These are phyloP conservation scores for Hymenoscyphus albidus DNA, from an alignment of 2,329 filamentous ascomycete species.

Conservation along the genomic window DNA sequence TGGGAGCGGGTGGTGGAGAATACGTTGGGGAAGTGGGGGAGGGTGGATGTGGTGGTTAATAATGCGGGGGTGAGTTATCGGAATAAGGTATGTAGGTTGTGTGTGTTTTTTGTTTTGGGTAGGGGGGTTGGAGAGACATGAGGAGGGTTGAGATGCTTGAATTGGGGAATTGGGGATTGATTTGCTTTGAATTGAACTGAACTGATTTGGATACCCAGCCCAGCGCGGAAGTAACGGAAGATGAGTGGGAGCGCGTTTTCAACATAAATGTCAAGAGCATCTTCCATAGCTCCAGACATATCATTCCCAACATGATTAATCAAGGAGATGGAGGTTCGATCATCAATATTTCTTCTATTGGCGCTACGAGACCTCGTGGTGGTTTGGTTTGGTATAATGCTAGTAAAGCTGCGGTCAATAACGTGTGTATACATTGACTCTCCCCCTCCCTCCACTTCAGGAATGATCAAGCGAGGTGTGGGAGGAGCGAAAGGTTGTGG, in stretches of 20 bases:
- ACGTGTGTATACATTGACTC: slow-evolving; percentile 37
- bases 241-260: slow-evolving; percentile 64
- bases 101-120: no score
- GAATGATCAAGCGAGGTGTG: neutral
- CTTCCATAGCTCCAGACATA: slow-evolving; percentile 53
- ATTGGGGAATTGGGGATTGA: neutral
- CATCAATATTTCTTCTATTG: slow-evolving; percentile 64
- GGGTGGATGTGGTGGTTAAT: slow-evolving; percentile 57
- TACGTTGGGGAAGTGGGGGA: slow-evolving; percentile 45
- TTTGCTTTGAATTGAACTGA: neutral
- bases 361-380: slow-evolving; percentile 56
- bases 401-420: slow-evolving; percentile 62
- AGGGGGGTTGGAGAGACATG: neutral
- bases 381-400: slow-evolving; percentile 69
- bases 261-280: slow-evolving; percentile 67
- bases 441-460: no score
- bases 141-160: neutral
- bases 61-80: slow-evolving; percentile 57
- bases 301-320: slow-evolving; percentile 58
- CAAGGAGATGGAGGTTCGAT: slow-evolving; percentile 56
- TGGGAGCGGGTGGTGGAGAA: slow-evolving; percentile 49
- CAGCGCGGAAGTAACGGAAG: slow-evolving; percentile 59
- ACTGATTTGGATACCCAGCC: slow-evolving; percentile 36
- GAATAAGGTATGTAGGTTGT: slow-evolving; percentile 44
- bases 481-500: neutral